Evolutionary conservation across 805 yeast genomes (phyloP), one percentile per base, ranked within the genome.

Genomic region (Metschnikowia aberdeeniae): DNA sequence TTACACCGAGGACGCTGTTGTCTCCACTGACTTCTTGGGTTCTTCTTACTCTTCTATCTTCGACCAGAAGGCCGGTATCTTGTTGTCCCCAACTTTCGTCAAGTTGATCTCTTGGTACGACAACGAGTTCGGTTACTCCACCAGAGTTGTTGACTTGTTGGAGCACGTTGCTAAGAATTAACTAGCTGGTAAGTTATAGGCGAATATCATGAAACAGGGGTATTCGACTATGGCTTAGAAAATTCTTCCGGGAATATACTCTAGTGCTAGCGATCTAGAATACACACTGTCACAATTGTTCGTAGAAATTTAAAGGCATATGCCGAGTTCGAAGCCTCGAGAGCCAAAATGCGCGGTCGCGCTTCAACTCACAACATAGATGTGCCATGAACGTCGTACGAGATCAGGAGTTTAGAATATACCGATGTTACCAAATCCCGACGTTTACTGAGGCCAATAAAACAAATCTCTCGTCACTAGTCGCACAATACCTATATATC

Each of bases 41-140:
- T 92, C 88, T 72, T 59, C 77, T 57, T 84, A 82, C 81, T 88
- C 96, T 43, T 85, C 93, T 48, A 86, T 86, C 80, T 89, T 86
- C 66, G 96, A 89, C 70, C 86, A 92, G 59, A 80, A 78, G 77
- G 96, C 96, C 55, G 95, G 96, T 77, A 86, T 88, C 73, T 77
- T 81, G 66, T 77, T 89, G 65, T 83, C 89, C 70, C 88, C 89
- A 68, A 81, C 83, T 63, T 89, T 89, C 72, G 93, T 87, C 75
- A 89, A 89, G 82, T 80, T 89, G 67, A 77, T 88, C 73, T 80
- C 95, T 51, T 89, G 96, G 96, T 89, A 89, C 82, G 96, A 89
- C 73, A 89, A 89, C 76, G 96, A 89, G 79, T 89, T 71, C 78
- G 96, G 96, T 71, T 89, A 89, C 86, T 86, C 95, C 62, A 85